These are phyloP conservation scores for Xylaria bambusicola DNA, from an alignment of 495 filamentous ascomycete genomes.

Conservation along the genomic window DNA sequence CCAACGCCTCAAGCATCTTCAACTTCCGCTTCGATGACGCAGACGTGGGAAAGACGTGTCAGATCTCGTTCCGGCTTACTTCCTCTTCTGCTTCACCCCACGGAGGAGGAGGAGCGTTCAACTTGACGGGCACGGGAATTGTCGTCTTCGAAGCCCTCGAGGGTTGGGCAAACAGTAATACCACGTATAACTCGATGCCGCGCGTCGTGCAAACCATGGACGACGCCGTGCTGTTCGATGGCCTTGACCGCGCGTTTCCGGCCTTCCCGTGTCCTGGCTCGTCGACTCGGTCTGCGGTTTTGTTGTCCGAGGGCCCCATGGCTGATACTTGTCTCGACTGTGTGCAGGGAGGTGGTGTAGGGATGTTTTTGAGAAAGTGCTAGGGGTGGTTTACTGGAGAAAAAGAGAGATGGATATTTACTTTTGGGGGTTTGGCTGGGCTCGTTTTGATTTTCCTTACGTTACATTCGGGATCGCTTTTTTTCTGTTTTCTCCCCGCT, in stretches of 20 bases:
- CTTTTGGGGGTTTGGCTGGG: too few relatives aligned
- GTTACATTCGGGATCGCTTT: too few relatives aligned
- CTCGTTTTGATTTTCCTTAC: too few relatives aligned
- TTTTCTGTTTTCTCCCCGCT: too few relatives aligned
- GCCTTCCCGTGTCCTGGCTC: constrained; percentile 28
- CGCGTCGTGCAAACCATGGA: constrained; percentile 34
- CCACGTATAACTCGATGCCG: constrained; percentile 56
- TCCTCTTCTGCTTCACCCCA: too few relatives aligned
- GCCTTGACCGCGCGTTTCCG: constrained; percentile 10
- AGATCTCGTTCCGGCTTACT: constrained; percentile 59
- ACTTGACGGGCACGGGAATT: constrained; percentile 57
- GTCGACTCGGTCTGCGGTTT: not conserved
- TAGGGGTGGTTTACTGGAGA: not conserved
- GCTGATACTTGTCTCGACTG: constrained; percentile 20
- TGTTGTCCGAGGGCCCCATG: constrained; percentile 14
- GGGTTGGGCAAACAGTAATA: constrained; percentile 38
- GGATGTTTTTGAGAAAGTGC: constrained; percentile 17
- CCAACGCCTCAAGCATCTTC: constrained; percentile 63
- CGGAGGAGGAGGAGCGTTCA: constrained; percentile 42
- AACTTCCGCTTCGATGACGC: constrained; percentile 66
- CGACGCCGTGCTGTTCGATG: constrained; percentile 10
- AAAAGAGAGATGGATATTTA: too few relatives aligned
- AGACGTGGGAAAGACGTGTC: constrained; percentile 62
- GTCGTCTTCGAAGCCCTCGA: constrained; percentile 55
- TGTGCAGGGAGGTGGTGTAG: constrained; percentile 3